phyloP scores from a whole-genome alignment of 306 rosid species.

The Vicia villosa region DNA sequence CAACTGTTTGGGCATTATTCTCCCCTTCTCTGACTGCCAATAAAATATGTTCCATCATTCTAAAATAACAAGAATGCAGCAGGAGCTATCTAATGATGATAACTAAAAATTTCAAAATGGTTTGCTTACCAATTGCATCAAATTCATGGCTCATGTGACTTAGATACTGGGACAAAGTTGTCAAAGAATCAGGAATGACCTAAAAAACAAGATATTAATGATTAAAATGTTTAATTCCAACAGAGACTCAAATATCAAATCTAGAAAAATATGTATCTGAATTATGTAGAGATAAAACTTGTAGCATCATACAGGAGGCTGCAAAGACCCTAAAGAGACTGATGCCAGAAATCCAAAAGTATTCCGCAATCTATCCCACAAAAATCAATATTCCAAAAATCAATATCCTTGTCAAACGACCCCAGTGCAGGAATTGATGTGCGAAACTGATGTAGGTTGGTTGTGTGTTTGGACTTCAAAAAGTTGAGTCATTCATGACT shows the following conservation, averaged over 20 bases:
- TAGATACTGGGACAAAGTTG: conserved; percentile 78
- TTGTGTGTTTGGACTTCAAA: too few relatives aligned
- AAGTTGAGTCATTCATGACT: too few relatives aligned
- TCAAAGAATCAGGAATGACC: conserved; percentile 95
- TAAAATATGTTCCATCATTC: conserved; percentile 41
- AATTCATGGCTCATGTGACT: conserved; percentile 67
- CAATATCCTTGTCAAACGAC: too few relatives aligned
- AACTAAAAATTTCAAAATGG: conserved; percentile 26
- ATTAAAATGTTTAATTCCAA: conserved; percentile 15
- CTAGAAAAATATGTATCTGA: conserved; percentile 25
- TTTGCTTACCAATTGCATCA: conserved; percentile 70
- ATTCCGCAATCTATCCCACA: conserved; percentile 58
- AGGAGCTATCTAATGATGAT: conserved; percentile 29
- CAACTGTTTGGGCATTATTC: conserved; percentile 49
- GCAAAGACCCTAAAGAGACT: conserved; percentile 67
- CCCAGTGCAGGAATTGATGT: too few relatives aligned
- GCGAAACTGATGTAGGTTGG: too few relatives aligned
- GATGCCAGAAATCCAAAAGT: conserved; percentile 59
- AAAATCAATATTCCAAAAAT: too few relatives aligned
- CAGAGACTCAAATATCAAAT: conserved; percentile 29
- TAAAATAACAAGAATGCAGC: conserved; percentile 27
- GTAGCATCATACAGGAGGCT: conserved; percentile 78
- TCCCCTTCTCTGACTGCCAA: conserved; percentile 70
- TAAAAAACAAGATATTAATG: conserved; percentile 47
- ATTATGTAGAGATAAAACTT: conserved; percentile 38